Evolutionary conservation across 2,329 filamentous ascomycete genomes (phyloP).

Genomic region (Paramyrothecium roridum): DNA sequence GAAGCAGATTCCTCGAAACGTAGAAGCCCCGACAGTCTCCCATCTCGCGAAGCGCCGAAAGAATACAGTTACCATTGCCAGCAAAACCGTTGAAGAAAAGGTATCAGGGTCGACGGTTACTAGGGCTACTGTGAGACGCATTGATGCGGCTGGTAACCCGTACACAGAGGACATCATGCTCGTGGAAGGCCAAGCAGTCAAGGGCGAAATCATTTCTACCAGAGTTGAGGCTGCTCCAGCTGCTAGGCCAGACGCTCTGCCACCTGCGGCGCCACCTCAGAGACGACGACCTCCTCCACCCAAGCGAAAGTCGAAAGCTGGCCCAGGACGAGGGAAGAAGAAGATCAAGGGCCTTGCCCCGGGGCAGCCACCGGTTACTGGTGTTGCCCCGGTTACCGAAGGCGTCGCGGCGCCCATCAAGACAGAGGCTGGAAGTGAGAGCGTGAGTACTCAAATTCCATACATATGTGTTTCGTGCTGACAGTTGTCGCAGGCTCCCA

Average conservation of each 20-base stretch:
- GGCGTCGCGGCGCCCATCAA: slow-evolving; percentile 36
- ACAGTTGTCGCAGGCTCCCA: slow-evolving; percentile 30
- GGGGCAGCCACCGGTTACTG: slow-evolving; percentile 15
- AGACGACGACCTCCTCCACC: slow-evolving; percentile 69
- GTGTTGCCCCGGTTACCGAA: slow-evolving; percentile 25
- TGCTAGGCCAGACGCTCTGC: slow-evolving; percentile 54
- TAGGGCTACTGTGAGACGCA: slow-evolving; percentile 74
- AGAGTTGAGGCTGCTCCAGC: slow-evolving; percentile 53
- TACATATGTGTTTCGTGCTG: neutral
- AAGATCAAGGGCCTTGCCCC: slow-evolving; percentile 62
- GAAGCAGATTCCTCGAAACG: slow-evolving; percentile 59
- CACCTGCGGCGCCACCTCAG: slow-evolving; percentile 33
- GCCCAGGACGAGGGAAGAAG: slow-evolving; percentile 74
- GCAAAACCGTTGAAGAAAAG: slow-evolving; percentile 45
- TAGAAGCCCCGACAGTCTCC: slow-evolving; percentile 49
- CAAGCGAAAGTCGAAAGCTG: slow-evolving; percentile 74
- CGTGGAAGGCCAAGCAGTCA: slow-evolving; percentile 72
- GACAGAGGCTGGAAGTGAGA: slow-evolving; percentile 33
- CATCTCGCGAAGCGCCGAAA: slow-evolving; percentile 61
- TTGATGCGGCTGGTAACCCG: slow-evolving; percentile 76
- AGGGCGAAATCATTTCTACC: slow-evolving; percentile 74
- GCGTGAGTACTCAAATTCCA: slow-evolving; percentile 11
- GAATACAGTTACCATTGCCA: slow-evolving; percentile 55
- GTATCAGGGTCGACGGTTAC: slow-evolving; percentile 57
- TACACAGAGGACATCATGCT: slow-evolving; percentile 83